These are phyloP conservation scores for Tulasnella sp. DNA, from an alignment of 768 basidiomycete species.

Conservation along the genomic window DNA sequence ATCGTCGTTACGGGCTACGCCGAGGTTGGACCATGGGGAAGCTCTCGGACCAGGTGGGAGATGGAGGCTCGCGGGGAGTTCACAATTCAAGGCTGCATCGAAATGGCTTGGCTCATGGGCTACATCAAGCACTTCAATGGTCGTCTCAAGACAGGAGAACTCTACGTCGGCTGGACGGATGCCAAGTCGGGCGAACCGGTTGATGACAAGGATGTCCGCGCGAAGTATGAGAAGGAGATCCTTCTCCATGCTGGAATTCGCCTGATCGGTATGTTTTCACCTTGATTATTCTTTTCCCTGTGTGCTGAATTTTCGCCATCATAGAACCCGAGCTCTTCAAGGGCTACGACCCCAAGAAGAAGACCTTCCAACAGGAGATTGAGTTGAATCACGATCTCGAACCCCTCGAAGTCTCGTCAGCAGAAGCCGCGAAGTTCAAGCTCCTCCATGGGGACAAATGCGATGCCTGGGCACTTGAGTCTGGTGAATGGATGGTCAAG, in stretches of 20 bases:
- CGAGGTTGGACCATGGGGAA: conserved; percentile 98
- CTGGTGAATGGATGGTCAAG: conserved; percentile 97
- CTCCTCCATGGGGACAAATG: conserved; percentile 95
- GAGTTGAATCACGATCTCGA: conserved; percentile 97
- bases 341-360: conserved; percentile 97
- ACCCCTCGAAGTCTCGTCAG: conserved; percentile 88
- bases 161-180: conserved; percentile 99
- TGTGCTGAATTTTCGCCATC: background rate
- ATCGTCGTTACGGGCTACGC: conserved; percentile 95
- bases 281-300: conserved; percentile 1
- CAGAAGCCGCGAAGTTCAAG: conserved; percentile 94
- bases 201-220: conserved; percentile 95
- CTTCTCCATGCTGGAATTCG: conserved; percentile 89
- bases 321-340: conserved; percentile 96
- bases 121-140: conserved; percentile 99
- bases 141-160: conserved; percentile 85
- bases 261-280: conserved; percentile 73
- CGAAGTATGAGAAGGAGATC: conserved; percentile 94
- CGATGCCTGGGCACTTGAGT: conserved; percentile 89
- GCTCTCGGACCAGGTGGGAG: conserved; percentile 97
- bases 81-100: conserved; percentile 96
- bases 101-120: conserved; percentile 99
- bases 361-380: conserved; percentile 95
- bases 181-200: conserved; percentile 90
- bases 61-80: conserved; percentile 99